Conservation (phyloP, 108 stramenopile species). For the Cyclotella cryptica region DNA sequence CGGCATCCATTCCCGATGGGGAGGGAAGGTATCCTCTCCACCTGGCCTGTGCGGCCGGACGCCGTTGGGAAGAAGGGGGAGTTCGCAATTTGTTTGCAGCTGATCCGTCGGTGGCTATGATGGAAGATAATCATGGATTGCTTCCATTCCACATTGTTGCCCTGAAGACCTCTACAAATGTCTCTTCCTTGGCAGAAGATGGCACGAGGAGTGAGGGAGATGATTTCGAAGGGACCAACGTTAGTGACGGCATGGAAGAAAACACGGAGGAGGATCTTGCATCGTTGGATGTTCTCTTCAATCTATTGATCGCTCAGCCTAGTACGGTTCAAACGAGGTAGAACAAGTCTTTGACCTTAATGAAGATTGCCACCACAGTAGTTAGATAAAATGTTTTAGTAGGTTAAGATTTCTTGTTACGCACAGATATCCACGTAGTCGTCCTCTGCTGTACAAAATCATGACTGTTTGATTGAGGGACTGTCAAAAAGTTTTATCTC, state of each 20-base stretch:
- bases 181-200: not conserved
- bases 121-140: conserved; percentile 55
- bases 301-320: conserved; percentile 45
- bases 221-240: not conserved
- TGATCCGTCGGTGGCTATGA: conserved; percentile 59
- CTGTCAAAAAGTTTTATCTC: too few species aligned
- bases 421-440: too few species aligned
- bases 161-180: conserved; percentile 16
- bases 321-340: conserved; percentile 25
- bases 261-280: conserved; percentile 22
- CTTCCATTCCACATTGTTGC: conserved; percentile 72
- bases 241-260: not conserved
- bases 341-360: conserved; percentile 7
- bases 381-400: not conserved
- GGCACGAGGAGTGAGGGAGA: not conserved
- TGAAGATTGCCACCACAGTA: not conserved
- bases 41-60: conserved; percentile 69
- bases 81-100: conserved; percentile 65
- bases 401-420: too few species aligned
- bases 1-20: conserved; percentile 63
- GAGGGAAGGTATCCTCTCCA: conserved; percentile 76
- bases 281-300: conserved; percentile 39
- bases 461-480: too few species aligned
- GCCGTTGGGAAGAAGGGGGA: conserved; percentile 67
- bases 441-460: too few species aligned